Evolutionary conservation across 495 filamentous ascomycete genomes (phyloP), one percentile per base, ranked within the genome.

Genomic region (Trichoderma parareesei): DNA sequence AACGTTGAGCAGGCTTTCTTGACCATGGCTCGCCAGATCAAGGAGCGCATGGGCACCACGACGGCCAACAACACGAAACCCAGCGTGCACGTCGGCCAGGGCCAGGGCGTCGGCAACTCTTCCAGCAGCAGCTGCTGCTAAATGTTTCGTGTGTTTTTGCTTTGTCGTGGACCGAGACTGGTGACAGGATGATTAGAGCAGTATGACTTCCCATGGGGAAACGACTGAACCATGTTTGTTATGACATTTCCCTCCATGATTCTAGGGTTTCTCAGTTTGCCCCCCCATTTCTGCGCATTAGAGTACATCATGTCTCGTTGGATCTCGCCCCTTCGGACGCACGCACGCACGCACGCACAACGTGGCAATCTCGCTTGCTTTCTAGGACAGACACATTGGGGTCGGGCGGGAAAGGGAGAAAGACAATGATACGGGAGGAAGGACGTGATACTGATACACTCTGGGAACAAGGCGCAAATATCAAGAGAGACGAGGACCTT

Each of bases 1-100:
- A 99, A 99, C 75, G 94, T 99, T 72, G 94, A 99, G 79, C 94
- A 99, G 81, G 92, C 94, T 71, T 99, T 99, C 88, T 81, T 99
- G 79, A 98, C 94, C 72, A 99, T 99, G 94, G 94, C 94, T 64
- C 89, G 94, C 77, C 93, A 98, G 76, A 98, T 99, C 81, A 99
- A 99, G 85, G 95, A 99, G 81, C 88, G 95, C 69, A 98, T 98
- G 94, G 94, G 94, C 71, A 97, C 91, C 66, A 84, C 85, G 66
- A 90, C 92, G 35, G 93, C 92, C 65, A 91, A 92, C 78, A 96
- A 98, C 83, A 96, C 95, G 82, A 99, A 99, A 82, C 92, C 93
- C 63, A 96, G 91, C 66, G 92, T 99, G 73, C 91, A 95, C 71
- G 94, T 99, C 67, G 88, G 90, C 59, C 88, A 90, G 73, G 95